A percentile compares a stretch with the other conserved stretches of the same genome.
Conservation (phyloP, 2,329 filamentous ascomycete species). For the Thelonectria discophora region DNA sequence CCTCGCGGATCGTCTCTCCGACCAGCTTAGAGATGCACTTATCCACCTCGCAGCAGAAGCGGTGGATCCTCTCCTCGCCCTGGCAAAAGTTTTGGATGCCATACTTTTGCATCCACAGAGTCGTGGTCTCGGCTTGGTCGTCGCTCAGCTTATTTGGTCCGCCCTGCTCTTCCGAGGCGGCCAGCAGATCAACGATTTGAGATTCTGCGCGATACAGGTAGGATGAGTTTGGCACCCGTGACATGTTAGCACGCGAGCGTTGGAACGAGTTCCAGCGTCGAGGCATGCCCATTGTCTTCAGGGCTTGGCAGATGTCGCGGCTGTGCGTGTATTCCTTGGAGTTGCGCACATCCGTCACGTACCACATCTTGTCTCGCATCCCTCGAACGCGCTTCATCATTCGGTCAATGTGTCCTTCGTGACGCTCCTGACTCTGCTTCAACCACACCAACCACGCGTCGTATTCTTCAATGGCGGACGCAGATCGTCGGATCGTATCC, state of each 20-base stretch:
- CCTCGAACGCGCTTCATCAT: slow-evolving; percentile 79
- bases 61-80: slow-evolving; percentile 93
- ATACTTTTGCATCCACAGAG: slow-evolving; percentile 81
- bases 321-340: slow-evolving; percentile 89
- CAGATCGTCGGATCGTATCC: slow-evolving; percentile 74
- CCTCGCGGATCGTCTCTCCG: slow-evolving; percentile 83
- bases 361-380: slow-evolving; percentile 98
- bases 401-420: slow-evolving; percentile 76
- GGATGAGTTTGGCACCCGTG: slow-evolving; percentile 60
- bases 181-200: slow-evolving; percentile 87
- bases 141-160: slow-evolving; percentile 97
- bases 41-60: slow-evolving; percentile 90
- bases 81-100: slow-evolving; percentile 92
- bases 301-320: slow-evolving; percentile 82
- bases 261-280: slow-evolving; percentile 64
- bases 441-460: slow-evolving; percentile 86
- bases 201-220: slow-evolving; percentile 84
- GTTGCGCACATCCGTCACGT: slow-evolving; percentile 90
- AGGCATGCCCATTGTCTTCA: slow-evolving; percentile 87
- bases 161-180: slow-evolving; percentile 82
- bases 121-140: slow-evolving; percentile 87
- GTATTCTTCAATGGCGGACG: slow-evolving; percentile 78
- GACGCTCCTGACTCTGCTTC: slow-evolving; percentile 81
- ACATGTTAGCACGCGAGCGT: slow-evolving; percentile 57
- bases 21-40: slow-evolving; percentile 86